A percentile compares a stretch with the other conserved stretches of the same genome.
phyloP scores from a whole-genome alignment of 495 filamentous ascomycete species.

The Hypomontagnella submonticulosa region DNA sequence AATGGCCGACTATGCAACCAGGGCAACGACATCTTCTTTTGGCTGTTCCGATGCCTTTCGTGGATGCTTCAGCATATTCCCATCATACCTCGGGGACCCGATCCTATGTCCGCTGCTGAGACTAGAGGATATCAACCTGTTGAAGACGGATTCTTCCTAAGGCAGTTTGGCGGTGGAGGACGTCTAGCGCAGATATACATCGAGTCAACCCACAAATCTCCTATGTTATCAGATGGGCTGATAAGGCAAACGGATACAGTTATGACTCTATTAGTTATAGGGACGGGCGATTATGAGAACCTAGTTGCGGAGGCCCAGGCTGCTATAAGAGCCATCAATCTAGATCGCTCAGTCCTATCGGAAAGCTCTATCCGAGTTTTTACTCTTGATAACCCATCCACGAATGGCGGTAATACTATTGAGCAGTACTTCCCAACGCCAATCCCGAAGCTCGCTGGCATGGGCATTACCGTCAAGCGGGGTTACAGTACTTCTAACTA shows the following conservation, averaged over 20 bases:
- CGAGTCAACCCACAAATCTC: slow-evolving; percentile 11
- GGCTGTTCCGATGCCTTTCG: slow-evolving; percentile 32
- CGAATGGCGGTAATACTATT: background rate
- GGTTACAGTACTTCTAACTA: slow-evolving; percentile 21
- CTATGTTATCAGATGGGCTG: slow-evolving; percentile 38
- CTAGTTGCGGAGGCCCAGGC: slow-evolving; percentile 15
- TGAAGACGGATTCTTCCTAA: slow-evolving; percentile 40
- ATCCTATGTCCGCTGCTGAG: slow-evolving; percentile 27
- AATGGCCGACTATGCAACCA: slow-evolving; percentile 47
- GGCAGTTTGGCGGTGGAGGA: slow-evolving; percentile 38
- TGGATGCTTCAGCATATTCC: slow-evolving; percentile 27
- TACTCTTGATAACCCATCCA: background rate
- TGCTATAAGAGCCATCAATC: slow-evolving; percentile 16
- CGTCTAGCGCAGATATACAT: slow-evolving; percentile 46
- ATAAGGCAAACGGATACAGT: slow-evolving; percentile 21
- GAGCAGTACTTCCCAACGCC: slow-evolving; percentile 16
- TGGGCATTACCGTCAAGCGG: slow-evolving; percentile 2
- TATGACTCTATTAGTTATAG: slow-evolving; percentile 33
- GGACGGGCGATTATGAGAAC: slow-evolving; percentile 1
- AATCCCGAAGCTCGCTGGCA: background rate
- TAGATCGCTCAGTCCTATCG: slow-evolving; percentile 19
- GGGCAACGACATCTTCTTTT: slow-evolving; percentile 25
- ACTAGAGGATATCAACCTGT: slow-evolving; percentile 36
- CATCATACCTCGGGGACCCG: slow-evolving; percentile 13
- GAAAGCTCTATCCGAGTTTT: slow-evolving; percentile 21